Conservation (phyloP, 2,329 filamentous ascomycete genomes). For the Hypoxylon sp. region DNA sequence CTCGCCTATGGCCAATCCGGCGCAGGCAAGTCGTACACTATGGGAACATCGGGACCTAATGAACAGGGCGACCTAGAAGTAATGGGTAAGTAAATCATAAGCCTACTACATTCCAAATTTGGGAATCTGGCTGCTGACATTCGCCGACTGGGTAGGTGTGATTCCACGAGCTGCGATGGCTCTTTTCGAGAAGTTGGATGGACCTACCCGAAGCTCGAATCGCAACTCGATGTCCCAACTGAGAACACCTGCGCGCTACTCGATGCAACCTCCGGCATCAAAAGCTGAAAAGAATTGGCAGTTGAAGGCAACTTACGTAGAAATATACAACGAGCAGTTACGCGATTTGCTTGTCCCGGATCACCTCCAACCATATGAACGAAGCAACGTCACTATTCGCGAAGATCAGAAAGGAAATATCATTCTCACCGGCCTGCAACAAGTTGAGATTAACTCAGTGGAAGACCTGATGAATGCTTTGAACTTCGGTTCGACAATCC, state of each 20-base stretch:
- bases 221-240: constrained; percentile 83
- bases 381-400: constrained; percentile 87
- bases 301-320: constrained; percentile 92
- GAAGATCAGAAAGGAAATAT: constrained; percentile 97
- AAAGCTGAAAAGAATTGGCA: constrained; percentile 85
- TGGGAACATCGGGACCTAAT: constrained; percentile 91
- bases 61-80: constrained; percentile 79
- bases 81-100: constrained; percentile 77
- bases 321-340: constrained; percentile 98
- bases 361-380: constrained; percentile 76
- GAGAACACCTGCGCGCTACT: constrained; percentile 84
- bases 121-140: constrained; percentile 31
- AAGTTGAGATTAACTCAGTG: constrained; percentile 89
- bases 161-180: constrained; percentile 90
- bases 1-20: constrained; percentile 98
- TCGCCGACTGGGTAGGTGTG: constrained; percentile 75
- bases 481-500: constrained; percentile 92
- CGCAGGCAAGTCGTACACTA: constrained; percentile 97
- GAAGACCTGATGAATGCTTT: constrained; percentile 92
- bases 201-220: constrained; percentile 62
- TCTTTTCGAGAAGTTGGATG: constrained; percentile 89
- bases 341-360: constrained; percentile 91
- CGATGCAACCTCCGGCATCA: constrained; percentile 64
- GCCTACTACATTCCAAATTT: neutral
- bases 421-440: constrained; percentile 88